Evolutionary conservation across 2,329 filamentous ascomycete species (phyloP), one percentile per base, ranked within the genome.

Genomic region (Stachybotrys chartarum): DNA sequence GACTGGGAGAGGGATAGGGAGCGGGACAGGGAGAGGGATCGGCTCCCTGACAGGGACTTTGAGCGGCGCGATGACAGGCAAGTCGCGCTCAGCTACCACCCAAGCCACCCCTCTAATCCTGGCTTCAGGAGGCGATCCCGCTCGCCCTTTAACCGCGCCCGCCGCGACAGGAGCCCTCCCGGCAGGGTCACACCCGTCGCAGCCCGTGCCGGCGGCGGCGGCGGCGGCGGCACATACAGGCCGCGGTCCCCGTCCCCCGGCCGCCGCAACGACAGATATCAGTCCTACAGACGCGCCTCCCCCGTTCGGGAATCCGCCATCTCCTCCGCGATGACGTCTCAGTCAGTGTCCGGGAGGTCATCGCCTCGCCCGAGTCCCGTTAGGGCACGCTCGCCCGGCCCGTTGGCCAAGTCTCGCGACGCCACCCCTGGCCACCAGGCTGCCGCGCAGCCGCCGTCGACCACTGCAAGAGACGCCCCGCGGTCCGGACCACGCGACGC

Each of bases 231-330:
- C 54, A 71, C 75, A 3, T 84, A 80, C 60, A 74, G 81, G 55
- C 78, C 74, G n/a, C 76, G 79, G 39, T 82, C 80, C 47, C 75
- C 79, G 48, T 80, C 75, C 50, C 72, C 74, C 14, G 76, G 76
- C 51, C 76, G 80, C 48, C 75, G 78, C 49, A 77, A 64, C 42
- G 72, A 76, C 53, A 64, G 72, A 60, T 74, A 72, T 66, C 74
- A 69, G 24, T 68, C 74, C 3, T 75, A 72, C 58, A 71, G 79
- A 62, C 76, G 79, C 44, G 70, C 71, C 16, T 79, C 79, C 7
- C 79, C 77, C 5, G 71, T 72, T 14, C 73, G 77, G 55, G 78
- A 81, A 44, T 77, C 78, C 7, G 73, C 71, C 30, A 72, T 78
- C 24, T 75, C 78, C 16, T 81, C 80, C 5, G 73, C 75, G 17